Evolutionary conservation across 2,329 filamentous ascomycete genomes (phyloP).

Genomic region (Fragosphaeria purpurea): DNA sequence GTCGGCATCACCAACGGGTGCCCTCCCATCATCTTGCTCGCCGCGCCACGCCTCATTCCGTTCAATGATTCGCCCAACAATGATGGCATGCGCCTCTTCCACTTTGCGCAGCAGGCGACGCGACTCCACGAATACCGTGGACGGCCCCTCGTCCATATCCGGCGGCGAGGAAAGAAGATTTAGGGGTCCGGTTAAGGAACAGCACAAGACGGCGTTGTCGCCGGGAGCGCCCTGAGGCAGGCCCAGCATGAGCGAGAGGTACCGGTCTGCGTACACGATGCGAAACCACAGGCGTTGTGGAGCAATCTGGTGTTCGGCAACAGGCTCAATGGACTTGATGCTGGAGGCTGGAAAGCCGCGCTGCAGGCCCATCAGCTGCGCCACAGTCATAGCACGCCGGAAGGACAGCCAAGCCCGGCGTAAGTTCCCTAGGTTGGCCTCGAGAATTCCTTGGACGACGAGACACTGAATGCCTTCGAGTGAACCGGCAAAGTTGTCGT

Average conservation of each 20-base stretch:
- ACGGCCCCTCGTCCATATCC: too few species aligned
- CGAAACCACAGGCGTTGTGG: slow-evolving; percentile 35
- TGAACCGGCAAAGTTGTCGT: slow-evolving; percentile 35
- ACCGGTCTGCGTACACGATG: slow-evolving; percentile 34
- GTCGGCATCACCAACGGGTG: background rate
- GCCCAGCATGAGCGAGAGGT: slow-evolving; percentile 38
- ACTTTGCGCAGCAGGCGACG: slow-evolving; percentile 22
- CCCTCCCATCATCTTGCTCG: background rate
- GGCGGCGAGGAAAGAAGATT: too few species aligned
- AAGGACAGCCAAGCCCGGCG: too few species aligned
- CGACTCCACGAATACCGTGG: background rate
- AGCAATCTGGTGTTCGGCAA: slow-evolving; percentile 19
- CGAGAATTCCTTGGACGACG: slow-evolving; percentile 34
- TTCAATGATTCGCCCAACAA: slow-evolving; percentile 29
- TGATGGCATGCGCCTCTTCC: slow-evolving; percentile 23
- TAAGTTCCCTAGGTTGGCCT: slow-evolving; percentile 25
- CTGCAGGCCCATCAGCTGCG: slow-evolving; percentile 7
- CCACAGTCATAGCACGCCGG: too few species aligned
- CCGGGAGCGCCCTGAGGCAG: slow-evolving; percentile 27
- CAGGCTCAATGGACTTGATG: slow-evolving; percentile 17
- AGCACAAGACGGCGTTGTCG: background rate
- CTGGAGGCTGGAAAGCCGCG: slow-evolving; percentile 4
- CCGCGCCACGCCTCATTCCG: slow-evolving; percentile 17
- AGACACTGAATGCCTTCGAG: slow-evolving; percentile 41
- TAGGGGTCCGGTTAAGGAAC: too few species aligned